phyloP scores from a whole-genome alignment of 2,329 filamentous ascomycete species.

The Chrysoporthe deuterocubensis region DNA sequence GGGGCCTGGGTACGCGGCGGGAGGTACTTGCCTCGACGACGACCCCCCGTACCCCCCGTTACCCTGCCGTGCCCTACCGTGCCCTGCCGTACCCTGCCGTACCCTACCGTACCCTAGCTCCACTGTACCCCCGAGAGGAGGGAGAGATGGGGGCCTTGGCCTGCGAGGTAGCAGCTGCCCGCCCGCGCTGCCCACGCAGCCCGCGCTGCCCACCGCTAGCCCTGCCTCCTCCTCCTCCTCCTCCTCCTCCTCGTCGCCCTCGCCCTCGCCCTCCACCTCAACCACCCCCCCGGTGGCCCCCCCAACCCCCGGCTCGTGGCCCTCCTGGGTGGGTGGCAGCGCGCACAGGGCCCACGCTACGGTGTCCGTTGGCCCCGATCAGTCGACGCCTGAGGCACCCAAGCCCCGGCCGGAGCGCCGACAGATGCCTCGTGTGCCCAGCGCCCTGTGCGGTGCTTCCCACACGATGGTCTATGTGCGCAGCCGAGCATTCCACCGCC shows the following conservation, averaged over 20 bases:
- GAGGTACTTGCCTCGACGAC: not conserved
- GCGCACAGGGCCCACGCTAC: constrained; percentile 4
- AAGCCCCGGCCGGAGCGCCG: constrained; percentile 28
- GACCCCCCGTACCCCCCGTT: too few relatives aligned
- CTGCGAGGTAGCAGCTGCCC: not conserved
- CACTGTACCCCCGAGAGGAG: not conserved
- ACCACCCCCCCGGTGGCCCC: too few relatives aligned
- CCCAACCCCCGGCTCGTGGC: too few relatives aligned
- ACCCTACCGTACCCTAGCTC: not conserved
- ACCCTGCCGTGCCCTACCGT: too few relatives aligned
- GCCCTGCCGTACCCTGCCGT: constrained; percentile 6
- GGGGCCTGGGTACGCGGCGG: constrained; percentile 6
- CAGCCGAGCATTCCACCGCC: too few relatives aligned
- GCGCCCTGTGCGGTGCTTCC: too few relatives aligned
- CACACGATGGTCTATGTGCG: too few relatives aligned
- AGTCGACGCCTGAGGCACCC: constrained; percentile 17
- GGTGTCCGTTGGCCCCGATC: constrained; percentile 28
- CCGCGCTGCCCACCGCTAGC: too few relatives aligned
- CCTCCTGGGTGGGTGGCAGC: not conserved
- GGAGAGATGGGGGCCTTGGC: not conserved
- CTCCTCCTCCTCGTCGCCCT: too few relatives aligned
- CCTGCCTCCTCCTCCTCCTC: too few relatives aligned
- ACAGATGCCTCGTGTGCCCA: not conserved
- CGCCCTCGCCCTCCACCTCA: too few relatives aligned
- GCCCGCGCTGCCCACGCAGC: too few relatives aligned